phyloP scores from a whole-genome alignment of 352 stramenopile genomes.

The Globisporangium sylvaticum region DNA sequence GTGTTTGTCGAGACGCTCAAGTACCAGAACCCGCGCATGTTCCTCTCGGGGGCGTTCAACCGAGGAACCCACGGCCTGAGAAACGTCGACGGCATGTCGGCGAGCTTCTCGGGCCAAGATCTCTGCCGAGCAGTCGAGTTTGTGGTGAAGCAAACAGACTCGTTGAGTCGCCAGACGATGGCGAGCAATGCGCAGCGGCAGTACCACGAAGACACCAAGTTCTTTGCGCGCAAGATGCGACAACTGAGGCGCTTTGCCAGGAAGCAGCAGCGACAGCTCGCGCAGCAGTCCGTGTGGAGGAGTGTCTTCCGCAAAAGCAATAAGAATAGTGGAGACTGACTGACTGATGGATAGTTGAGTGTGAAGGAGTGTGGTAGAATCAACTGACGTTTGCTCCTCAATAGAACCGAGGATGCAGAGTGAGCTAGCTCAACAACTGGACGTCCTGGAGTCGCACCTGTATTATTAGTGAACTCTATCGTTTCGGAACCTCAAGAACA shows the following conservation, averaged over 20 bases:
- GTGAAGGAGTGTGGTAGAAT: background rate
- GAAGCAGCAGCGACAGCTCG: background rate
- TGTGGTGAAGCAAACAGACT: conserved; percentile 24
- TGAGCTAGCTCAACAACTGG: no score
- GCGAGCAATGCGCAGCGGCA: conserved; percentile 29
- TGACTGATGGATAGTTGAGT: background rate
- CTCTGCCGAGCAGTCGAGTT: conserved; percentile 37
- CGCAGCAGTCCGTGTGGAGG: background rate
- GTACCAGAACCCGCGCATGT: conserved; percentile 18
- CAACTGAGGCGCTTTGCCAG: conserved; percentile 26
- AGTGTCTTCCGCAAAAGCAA: background rate
- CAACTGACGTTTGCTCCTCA: no score
- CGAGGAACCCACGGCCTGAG: conserved; percentile 18
- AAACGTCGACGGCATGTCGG: conserved; percentile 29
- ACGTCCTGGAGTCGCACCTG: background rate
- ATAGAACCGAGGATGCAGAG: no score
- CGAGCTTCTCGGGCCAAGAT: conserved; percentile 21
- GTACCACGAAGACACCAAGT: conserved; percentile 49
- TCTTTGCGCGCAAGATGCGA: conserved; percentile 45
- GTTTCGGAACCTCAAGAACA: background rate
- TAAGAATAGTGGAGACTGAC: background rate
- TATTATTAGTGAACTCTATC: background rate
- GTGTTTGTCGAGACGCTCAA: background rate
- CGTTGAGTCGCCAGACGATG: conserved; percentile 24
- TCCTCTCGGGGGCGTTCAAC: conserved; percentile 32